Conservation (phyloP, 228 moss, liverwort and hornwort species). For the Sphagnum magellanicum region DNA sequence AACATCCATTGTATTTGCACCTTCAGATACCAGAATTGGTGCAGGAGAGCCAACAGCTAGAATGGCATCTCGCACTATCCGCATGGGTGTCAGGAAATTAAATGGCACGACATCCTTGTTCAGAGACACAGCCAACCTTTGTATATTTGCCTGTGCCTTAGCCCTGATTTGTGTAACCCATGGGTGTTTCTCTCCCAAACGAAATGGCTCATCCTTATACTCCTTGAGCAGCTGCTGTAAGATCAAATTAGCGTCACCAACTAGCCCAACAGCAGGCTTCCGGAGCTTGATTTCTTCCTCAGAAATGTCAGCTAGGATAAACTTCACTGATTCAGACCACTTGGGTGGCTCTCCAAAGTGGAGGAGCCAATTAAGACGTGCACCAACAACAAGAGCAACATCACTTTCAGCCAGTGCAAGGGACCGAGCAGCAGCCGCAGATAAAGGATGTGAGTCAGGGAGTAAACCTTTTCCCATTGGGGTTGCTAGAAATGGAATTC, state of each 20-base stretch:
- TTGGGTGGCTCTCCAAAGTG: constrained; percentile 88
- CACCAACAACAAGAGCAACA: constrained; percentile 75
- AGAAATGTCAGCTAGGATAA: constrained; percentile 73
- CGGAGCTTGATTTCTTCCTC: constrained; percentile 65
- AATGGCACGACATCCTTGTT: constrained; percentile 85
- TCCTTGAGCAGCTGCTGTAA: constrained; percentile 58
- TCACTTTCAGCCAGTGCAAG: constrained; percentile 74
- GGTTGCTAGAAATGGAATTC: constrained; percentile 87
- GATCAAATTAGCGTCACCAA: constrained; percentile 79
- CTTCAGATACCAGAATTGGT: constrained; percentile 94
- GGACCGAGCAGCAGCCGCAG: constrained; percentile 80
- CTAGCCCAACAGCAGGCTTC: constrained; percentile 64
- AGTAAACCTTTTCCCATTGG: constrained; percentile 95
- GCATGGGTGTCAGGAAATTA: constrained; percentile 83
- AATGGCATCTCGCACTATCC: constrained; percentile 93
- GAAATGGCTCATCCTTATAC: constrained; percentile 89
- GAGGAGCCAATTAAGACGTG: constrained; percentile 91
- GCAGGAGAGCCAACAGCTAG: constrained; percentile 72
- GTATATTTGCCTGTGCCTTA: constrained; percentile 66
- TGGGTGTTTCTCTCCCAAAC: constrained; percentile 61
- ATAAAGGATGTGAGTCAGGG: constrained; percentile 78
- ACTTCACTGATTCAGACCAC: constrained; percentile 79
- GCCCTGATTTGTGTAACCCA: constrained; percentile 71
- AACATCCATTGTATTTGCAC: constrained; percentile 97
- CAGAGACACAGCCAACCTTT: constrained; percentile 56